These are phyloP conservation scores for Buxus sempervirens DNA, from an alignment of 164 flowering plant genomes.

Conservation along the genomic window DNA sequence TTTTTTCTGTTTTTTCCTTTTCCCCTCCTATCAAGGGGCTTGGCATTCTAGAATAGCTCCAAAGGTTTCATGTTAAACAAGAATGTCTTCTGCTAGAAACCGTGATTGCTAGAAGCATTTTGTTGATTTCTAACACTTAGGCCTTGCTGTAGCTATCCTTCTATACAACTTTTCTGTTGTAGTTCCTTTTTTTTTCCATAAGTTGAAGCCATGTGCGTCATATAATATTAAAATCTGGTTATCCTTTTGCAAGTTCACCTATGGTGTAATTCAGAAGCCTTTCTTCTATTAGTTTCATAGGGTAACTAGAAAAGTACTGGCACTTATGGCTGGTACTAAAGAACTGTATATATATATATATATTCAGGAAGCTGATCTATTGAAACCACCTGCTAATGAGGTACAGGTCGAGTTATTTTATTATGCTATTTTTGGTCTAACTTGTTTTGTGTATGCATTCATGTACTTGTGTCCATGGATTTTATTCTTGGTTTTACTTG, in stretches of 20 bases:
- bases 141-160: too few relatives aligned
- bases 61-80: too few relatives aligned
- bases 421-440: background rate
- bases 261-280: background rate
- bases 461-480: background rate
- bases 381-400: slow-evolving; percentile 71
- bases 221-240: background rate
- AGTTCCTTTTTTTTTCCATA: too few relatives aligned
- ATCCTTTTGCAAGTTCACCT: background rate
- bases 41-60: too few relatives aligned
- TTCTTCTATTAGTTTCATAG: background rate
- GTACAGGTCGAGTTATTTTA: slow-evolving; percentile 27
- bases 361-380: slow-evolving; percentile 68
- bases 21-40: too few relatives aligned
- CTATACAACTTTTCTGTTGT: too few relatives aligned
- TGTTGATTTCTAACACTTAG: too few relatives aligned
- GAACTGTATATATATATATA: slow-evolving; percentile 52
- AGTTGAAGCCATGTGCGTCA: background rate
- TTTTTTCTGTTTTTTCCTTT: too few relatives aligned
- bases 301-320: background rate
- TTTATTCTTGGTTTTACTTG: slow-evolving; percentile 4
- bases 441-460: too few relatives aligned
- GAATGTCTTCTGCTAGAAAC: too few relatives aligned
- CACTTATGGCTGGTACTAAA: slow-evolving; percentile 55
- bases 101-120: too few relatives aligned